Evolutionary conservation across 2,329 filamentous ascomycete genomes (phyloP), one percentile per base, ranked within the genome.

Genomic region (Alternaria infectoria): DNA sequence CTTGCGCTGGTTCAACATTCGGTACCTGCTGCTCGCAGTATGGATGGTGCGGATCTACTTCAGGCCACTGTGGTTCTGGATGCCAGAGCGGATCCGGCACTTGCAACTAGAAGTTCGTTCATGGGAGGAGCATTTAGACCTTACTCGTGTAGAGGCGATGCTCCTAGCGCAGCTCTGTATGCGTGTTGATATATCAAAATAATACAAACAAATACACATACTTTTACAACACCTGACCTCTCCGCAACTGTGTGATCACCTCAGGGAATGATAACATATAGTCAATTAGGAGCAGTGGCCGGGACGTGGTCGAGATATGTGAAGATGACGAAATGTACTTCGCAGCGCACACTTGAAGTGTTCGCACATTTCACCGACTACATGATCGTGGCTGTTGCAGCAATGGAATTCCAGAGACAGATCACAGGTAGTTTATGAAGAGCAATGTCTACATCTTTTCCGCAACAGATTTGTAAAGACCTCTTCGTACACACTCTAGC

Each of bases 61-160:
- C 43, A 11, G 57, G 19, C 15, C 66, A 68, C 50, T 68, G 66
- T n/a, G 57, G 66, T 59, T 17, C 59, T 6, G 36, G 57, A 28
- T 56, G 74, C 57, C 11, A 54, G 67, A 17, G 66, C 68, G 3
- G 66, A 10, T 62, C 54, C 23, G 65, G 65, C n/a, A 62, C 51
- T 25, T 67, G 64, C 59, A 65, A 40, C 25, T 62, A 74, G 51
- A 70, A 64, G 10, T 64, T 70, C 71, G 68, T 30, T 19, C 54
- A 9, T 11, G 19, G 17, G 19, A n/a, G 13, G 5, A 52, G 49
- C 23, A 8, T 52, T 15, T 12, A 36, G 9, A 40, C n/a, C 36
- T 40, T 8, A 10, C 12, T 10, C 8, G 13, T 52, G 15, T 36
- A n/a, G 21, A 17, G 8, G 36, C n/a, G 13, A 40, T 12, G 13